Base-by-base conservation (phyloP, 192 early-diverging fungal genomes). In the Spinellus fusiger region DNA sequence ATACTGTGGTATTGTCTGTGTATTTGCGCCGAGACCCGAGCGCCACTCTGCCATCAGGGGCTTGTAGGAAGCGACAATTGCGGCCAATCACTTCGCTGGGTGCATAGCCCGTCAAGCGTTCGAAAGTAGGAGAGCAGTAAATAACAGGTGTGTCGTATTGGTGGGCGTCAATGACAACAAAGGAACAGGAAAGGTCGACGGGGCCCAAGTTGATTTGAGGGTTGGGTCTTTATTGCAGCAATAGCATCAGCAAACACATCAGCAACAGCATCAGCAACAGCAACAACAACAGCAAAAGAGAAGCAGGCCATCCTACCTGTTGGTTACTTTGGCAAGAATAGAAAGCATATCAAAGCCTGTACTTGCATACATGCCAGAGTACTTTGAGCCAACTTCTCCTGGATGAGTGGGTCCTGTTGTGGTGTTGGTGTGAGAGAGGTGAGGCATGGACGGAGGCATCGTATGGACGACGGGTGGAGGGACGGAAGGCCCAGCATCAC, bases 41-140 rank as follows among this genome's bases (percentile, higher is more conserved):
- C 18, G 68, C 59, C 2, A 85, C 85, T 27, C 61, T 56, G 9
- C 84, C 84, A 48, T 83, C 77, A 0, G 77, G 77, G 8, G 75
- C 68, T 49, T 80, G 78, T 10, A 80, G 51, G 29, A 80, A 80
- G 3, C 78, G 62, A 56, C 78, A 80, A 54, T 85, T 80, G 22
- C 59, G 67, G 22, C 78, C 78, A 9, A 80, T 62, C 26, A 79
- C 62, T 59, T 80, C 73, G 8, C 29, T 66, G 13, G 69, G 61
- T 5, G 62, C 32, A 54, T 80, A 80, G 16, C 80, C 85, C 0
- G 86, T 88, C 44, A 88, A 68, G 65, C 64, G 61, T 49, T 83
- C 75, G 65, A 88, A 88, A n/a, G 76, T 84, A 35, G 83, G 75
- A 58, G 77, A 81, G 15, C 60, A 80, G 62, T 88, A 88, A 4